A percentile compares a stretch with the other conserved stretches of the same genome.
phyloP scores from a whole-genome alignment of 1,284 basidiomycete species.

The Trametes hirsuta region DNA sequence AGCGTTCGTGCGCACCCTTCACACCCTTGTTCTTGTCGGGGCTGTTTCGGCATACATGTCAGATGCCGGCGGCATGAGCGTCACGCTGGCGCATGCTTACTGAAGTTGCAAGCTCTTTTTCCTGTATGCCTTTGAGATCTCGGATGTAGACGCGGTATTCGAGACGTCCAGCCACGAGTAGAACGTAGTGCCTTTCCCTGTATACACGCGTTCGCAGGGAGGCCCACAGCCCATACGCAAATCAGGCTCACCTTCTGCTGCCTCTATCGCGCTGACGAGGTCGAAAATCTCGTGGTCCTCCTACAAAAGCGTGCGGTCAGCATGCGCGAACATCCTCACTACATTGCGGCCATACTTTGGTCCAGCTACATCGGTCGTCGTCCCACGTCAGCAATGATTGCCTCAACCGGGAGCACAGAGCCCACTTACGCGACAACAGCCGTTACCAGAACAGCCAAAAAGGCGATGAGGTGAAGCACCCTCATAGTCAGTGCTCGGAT shows the following conservation, averaged over 20 bases:
- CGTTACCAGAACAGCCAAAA: constrained; percentile 37
- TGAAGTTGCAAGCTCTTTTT: constrained; percentile 88
- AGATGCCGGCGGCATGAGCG: constrained; percentile 3
- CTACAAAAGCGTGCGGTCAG: constrained; percentile 39
- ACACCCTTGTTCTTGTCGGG: constrained; percentile 92
- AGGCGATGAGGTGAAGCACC: constrained; percentile 33
- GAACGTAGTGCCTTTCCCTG: constrained; percentile 86
- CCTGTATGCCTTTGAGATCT: constrained; percentile 87
- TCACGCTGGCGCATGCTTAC: constrained; percentile 47
- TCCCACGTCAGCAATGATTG: constrained; percentile 10
- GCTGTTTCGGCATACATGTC: constrained; percentile 44
- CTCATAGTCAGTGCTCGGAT: constrained; percentile 29
- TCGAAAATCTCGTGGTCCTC: constrained; percentile 97
- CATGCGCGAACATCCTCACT: neutral
- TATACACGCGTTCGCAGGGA: neutral
- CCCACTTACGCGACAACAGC: constrained; percentile 39
- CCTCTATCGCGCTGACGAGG: constrained; percentile 84
- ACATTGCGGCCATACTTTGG: constrained; percentile 50
- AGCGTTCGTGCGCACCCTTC: constrained; percentile 82
- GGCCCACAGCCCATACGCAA: neutral
- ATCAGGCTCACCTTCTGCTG: constrained; percentile 66
- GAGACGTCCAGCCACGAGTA: constrained; percentile 85
- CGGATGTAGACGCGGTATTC: constrained; percentile 65
- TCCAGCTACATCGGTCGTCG: constrained; percentile 54
- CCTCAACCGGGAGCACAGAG: neutral